Conservation (phyloP, 257 asterid species). For the Coffea eugenioides region DNA sequence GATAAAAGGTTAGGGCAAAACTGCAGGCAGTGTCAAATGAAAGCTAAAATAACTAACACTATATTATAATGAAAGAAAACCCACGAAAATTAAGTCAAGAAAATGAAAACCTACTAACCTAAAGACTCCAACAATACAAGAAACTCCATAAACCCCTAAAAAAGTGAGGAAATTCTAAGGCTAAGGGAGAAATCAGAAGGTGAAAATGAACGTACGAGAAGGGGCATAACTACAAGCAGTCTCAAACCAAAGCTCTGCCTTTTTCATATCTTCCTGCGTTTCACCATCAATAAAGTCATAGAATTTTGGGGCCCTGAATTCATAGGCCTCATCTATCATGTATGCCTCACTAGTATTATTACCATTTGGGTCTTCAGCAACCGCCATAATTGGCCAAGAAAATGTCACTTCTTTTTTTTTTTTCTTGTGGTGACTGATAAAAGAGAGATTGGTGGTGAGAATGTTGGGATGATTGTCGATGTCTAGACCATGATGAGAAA, state of each 20-base stretch:
- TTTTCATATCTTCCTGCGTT: slow-evolving; percentile 50
- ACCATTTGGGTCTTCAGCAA: slow-evolving; percentile 28
- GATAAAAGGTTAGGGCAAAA: too few species aligned
- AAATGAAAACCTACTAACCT: background rate
- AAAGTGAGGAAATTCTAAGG: background rate
- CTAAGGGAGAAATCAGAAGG: slow-evolving; percentile 1
- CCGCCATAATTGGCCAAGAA: slow-evolving; percentile 30
- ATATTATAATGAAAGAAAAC: background rate
- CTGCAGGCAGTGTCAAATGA: background rate
- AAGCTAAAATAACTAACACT: background rate
- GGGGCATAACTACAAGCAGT: slow-evolving; percentile 61
- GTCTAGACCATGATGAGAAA: slow-evolving; percentile 1
- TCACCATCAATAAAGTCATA: slow-evolving; percentile 69
- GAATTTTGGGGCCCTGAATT: slow-evolving; percentile 78
- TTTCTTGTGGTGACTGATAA: background rate
- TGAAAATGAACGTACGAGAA: slow-evolving; percentile 60
- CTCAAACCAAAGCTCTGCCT: slow-evolving; percentile 89
- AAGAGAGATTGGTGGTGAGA: background rate
- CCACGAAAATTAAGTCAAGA: background rate
- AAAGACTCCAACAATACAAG: background rate
- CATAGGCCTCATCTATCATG: slow-evolving; percentile 65
- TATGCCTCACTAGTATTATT: slow-evolving; percentile 6
- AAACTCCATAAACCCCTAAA: background rate
- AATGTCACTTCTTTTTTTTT: background rate
- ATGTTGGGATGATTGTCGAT: slow-evolving; percentile 6